Percentiles rank a stretch among this genome's conserved stretches.
These are phyloP conservation scores for Amphirosellinia nigrospora DNA, from an alignment of 495 filamentous ascomycete species.

Conservation along the genomic window DNA sequence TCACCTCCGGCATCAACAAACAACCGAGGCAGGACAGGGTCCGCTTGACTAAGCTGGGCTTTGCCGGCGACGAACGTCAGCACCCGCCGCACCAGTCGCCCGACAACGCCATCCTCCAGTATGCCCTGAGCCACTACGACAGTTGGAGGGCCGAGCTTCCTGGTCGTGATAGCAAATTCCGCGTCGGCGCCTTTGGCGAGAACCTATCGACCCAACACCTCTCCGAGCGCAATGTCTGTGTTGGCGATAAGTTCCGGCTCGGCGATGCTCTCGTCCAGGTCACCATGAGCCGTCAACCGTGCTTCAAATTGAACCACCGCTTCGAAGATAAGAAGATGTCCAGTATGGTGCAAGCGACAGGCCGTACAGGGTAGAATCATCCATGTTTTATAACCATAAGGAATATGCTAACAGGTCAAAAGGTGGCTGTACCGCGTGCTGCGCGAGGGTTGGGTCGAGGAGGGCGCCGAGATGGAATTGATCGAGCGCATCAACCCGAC, in stretches of 20 bases:
- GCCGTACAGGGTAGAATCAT: constrained; percentile 39
- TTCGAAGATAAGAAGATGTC: constrained; percentile 51
- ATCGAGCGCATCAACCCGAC: constrained; percentile 46
- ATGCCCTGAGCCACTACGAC: constrained; percentile 47
- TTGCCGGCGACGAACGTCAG: constrained; percentile 51
- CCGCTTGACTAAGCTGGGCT: constrained; percentile 40
- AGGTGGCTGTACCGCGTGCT: constrained; percentile 53
- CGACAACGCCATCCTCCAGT: constrained; percentile 57
- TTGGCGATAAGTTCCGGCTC: constrained; percentile 51
- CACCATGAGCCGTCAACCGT: constrained; percentile 47
- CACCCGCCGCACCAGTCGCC: constrained; percentile 44
- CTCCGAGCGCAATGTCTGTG: constrained; percentile 52
- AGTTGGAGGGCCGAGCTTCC: constrained; percentile 46
- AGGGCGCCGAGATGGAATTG: constrained; percentile 44
- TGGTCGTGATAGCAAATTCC: constrained; percentile 42
- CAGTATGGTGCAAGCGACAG: constrained; percentile 44
- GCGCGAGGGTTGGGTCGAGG: constrained; percentile 43
- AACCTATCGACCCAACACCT: constrained; percentile 45
- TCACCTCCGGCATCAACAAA: constrained; percentile 53
- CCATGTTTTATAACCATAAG: no score
- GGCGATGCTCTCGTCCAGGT: constrained; percentile 42
- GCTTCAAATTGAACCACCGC: constrained; percentile 64
- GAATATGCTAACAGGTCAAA: not conserved
- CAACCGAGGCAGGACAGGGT: constrained; percentile 40
- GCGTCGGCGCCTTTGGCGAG: constrained; percentile 54